Evolutionary conservation across 2,329 filamentous ascomycete species (phyloP), one percentile per base, ranked within the genome.

Genomic region (Colletotrichum tanaceti): DNA sequence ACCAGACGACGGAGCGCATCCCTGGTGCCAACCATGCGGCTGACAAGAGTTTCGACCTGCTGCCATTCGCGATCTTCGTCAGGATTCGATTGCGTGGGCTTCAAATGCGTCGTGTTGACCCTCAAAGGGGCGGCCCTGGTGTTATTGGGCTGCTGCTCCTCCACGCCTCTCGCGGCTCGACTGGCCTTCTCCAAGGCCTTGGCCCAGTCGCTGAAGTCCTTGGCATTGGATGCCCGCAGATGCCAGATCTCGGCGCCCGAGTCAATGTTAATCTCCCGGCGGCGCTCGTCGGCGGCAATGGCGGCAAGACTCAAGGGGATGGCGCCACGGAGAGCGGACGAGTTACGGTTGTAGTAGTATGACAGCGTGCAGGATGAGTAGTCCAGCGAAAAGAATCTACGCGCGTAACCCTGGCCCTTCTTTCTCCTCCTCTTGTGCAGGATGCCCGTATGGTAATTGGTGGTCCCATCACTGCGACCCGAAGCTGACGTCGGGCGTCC

Each of bases 221-320:
- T 91, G 58, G 89, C 87, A 73, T 93, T 97, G 58, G 87, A 88
- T 3, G 96, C 93, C 74, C 90, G 91, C 38, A 99, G 84, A 81
- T 98, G 96, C 96, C 96, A 99, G 32, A 99, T 90, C 79, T 99
- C 96, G 2, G 96, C 94, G 1, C 96, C 96, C 0, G 96, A 98
- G 77, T 99, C 96, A 65, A 99, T 96, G 49, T 92, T 97, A 61
- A 99, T 97, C 78, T 98, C 95, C 71, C 94, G 88, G 44, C 92
- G 89, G 75, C 92, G 89, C 77, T 96, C 93, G 76, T 97, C 94
- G 9, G 93, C 93, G 4, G 94, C 93, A 68, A 99, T 92, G 5
- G 93, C 96, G 18, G 96, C 96, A 59, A 99, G 82, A 32, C 93
- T 96, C 10, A 99, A 85, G 0, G 96, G 96, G 59, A 99, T 96